Percentiles rank a stretch among this genome's conserved stretches.
phyloP scores from a whole-genome alignment of 1,139 yeast genomes.

The Yamadazyma blattariae region DNA sequence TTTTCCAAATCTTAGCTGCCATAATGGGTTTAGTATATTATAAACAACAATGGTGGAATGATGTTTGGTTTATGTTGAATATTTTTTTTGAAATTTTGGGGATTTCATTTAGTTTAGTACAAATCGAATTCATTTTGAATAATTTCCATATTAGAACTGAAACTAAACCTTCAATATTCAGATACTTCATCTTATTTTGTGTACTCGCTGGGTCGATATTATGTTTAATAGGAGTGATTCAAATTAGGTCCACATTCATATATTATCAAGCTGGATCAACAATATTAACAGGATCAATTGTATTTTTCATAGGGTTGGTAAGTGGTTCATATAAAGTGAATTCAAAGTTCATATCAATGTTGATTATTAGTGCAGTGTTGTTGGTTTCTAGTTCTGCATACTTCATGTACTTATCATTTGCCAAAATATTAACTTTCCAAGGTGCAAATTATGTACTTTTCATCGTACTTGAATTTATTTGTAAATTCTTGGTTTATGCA shows the following conservation, averaged over 20 bases:
- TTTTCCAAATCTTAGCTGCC: slow-evolving; percentile 12
- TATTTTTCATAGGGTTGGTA: slow-evolving; percentile 2
- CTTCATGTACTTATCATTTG: slow-evolving; percentile 12
- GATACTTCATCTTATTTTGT: slow-evolving; percentile 6
- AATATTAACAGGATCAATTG: slow-evolving; percentile 8
- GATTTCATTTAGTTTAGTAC: slow-evolving; percentile 9
- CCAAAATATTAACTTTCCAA: slow-evolving; percentile 7
- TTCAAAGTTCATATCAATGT: slow-evolving; percentile 6
- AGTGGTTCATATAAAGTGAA: not conserved
- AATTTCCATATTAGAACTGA: slow-evolving; percentile 5
- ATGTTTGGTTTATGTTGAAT: slow-evolving; percentile 13
- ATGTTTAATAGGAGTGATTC: slow-evolving; percentile 11
- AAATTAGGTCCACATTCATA: slow-evolving; percentile 8
- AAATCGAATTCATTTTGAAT: slow-evolving; percentile 8
- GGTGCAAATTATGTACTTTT: slow-evolving; percentile 10
- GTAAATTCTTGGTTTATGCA: slow-evolving; percentile 9
- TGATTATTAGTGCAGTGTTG: slow-evolving; percentile 4
- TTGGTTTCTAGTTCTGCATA: slow-evolving; percentile 10
- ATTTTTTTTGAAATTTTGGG: slow-evolving; percentile 13
- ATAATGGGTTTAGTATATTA: slow-evolving; percentile 11
- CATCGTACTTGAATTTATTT: slow-evolving; percentile 9
- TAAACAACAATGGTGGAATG: slow-evolving; percentile 8
- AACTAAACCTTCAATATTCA: slow-evolving; percentile 5
- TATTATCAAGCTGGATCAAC: slow-evolving; percentile 13
- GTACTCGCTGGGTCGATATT: slow-evolving; percentile 8